Evolutionary conservation across 2,329 filamentous ascomycete species (phyloP), one percentile per base, ranked within the genome.

Genomic region (Hypoxylon sp.): DNA sequence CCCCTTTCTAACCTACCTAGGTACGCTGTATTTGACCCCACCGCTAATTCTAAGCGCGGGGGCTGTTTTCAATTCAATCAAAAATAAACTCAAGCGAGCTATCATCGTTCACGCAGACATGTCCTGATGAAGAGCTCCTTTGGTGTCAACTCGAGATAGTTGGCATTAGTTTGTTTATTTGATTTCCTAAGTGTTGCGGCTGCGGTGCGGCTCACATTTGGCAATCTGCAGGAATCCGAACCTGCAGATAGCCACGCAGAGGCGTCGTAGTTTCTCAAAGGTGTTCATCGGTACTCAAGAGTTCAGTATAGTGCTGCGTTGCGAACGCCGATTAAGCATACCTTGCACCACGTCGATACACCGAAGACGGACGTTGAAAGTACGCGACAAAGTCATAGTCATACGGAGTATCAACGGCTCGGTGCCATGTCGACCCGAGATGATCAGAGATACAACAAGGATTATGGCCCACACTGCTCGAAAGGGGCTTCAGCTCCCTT

Each of bases 361-460:
- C 5, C 13, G 24, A 26, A 26, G 24, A n/a, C 8, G 10, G 6
- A n/a, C n/a, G 30, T 47, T 13, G 15, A 37, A 44, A 43, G 41
- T 28, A n/a, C 24, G n/a, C 43, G 4, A 47, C 46, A 4, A 39
- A 43, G 43, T 50, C 20, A 11, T 47, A 43, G 43, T 50, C 20
- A 11, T 47, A 53, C 39, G 19, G 20, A 39, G 20, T 37, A 34
- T 49, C 30, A 41, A 10, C 13, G 4, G 49, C 34, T 56, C 51
- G 55, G 56, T 55, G 28, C 41, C 52, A 50, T 59, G n/a, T 58
- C 55, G 20, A 58, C 53, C 62, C 65, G 59, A 68, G 58, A 19
- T 58, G 47, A 52, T 62, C 56, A 56, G 54, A 62, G 39, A 15
- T 24, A 32, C 58, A 56, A 60, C 54, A 58, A 58, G 57, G 30